Evolutionary conservation across 179 eudicot species (phyloP), one percentile per base, ranked within the genome.

Genomic region (Beta macrorhiza): DNA sequence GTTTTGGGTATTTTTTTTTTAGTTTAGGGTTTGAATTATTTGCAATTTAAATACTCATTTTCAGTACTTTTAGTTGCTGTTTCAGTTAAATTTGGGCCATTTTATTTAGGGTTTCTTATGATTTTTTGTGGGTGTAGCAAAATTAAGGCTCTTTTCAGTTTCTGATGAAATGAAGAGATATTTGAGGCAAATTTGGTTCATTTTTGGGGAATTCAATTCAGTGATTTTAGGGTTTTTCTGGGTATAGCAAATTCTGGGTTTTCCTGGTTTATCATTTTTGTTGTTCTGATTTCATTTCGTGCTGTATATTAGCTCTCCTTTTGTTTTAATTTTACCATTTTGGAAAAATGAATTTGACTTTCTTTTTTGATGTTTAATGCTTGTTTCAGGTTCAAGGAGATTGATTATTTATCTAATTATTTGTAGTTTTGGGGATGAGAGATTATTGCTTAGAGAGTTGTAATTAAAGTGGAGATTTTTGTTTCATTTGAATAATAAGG

Each of bases 301-400:
- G 19, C 53, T 5, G 14, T 42, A 42, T 37, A 4, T 75, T 47
- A 49, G 53, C 53, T 49, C 9, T 37, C 42, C 42, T 37, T 49
- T 49, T 49, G 7, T 49, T 49, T 49, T 49, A 5, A 49, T 45
- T 37, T 37, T 37, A 37, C 42, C 2, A 70, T 47, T 16, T n/a
- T n/a, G 7, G 7, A 45, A 70, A 2, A 9, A 15, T 19, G 1
- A 16, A 16, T 65, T 78, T 67, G 62, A 78, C 25, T 22, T 7
- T 63, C 10, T 51, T 61, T 67, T 11, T 63, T 59, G 76, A 5
- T 77, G n/a, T n/a, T n/a, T n/a, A n/a, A n/a, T n/a, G n/a, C n/a
- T n/a, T 49, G 49, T 81, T 73, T 58, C 84, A 84, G 87, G 80
- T 32, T 56, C 25, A 22, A 3, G 51, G 42, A 75, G 76, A 78